Evolutionary conservation across 768 basidiomycete species (phyloP), one percentile per base, ranked within the genome.

Genomic region (Russula earlei): DNA sequence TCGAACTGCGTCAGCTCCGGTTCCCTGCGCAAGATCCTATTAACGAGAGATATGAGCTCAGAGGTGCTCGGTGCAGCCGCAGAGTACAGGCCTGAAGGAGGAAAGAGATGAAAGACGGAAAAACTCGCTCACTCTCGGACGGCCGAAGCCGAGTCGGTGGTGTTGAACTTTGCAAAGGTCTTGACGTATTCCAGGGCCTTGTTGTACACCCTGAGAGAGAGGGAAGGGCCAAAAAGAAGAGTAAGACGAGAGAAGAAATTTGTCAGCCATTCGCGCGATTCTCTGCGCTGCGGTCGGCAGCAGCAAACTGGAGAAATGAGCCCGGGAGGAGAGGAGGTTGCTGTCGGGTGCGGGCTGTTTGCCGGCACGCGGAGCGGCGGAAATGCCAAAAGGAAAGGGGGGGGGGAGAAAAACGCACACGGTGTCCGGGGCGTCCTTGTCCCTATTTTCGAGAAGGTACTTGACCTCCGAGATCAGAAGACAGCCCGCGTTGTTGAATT

Each of bases 181-280:
- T 87, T 87, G 61, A 94, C 91, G 65, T 94, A 94, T 64, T 92
- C 90, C 40, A 89, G 73, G 0, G 92, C 92, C 69, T 94, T 94
- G 70, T 91, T 92, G 70, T 91, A 95, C 12, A 95, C 91, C 27
- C 91, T 94, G 14, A 5, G 54, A 42, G 24, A 14, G n/a, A 11
- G 31, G 17, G 14, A 24, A 17, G 14, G 7, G n/a, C 4, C n/a
- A n/a, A n/a, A n/a, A n/a, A n/a, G n/a, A n/a, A n/a, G n/a, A n/a
- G n/a, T n/a, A n/a, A n/a, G n/a, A n/a, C n/a, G n/a, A n/a, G n/a
- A n/a, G n/a, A n/a, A n/a, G n/a, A n/a, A n/a, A n/a, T n/a, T n/a
- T n/a, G n/a, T n/a, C n/a, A n/a, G n/a, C n/a, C n/a, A n/a, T n/a
- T n/a, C n/a, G n/a, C n/a, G n/a, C n/a, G n/a, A n/a, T n/a, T n/a